Conservation (phyloP, 2,329 filamentous ascomycete species). For the Neoascochyta sp. region DNA sequence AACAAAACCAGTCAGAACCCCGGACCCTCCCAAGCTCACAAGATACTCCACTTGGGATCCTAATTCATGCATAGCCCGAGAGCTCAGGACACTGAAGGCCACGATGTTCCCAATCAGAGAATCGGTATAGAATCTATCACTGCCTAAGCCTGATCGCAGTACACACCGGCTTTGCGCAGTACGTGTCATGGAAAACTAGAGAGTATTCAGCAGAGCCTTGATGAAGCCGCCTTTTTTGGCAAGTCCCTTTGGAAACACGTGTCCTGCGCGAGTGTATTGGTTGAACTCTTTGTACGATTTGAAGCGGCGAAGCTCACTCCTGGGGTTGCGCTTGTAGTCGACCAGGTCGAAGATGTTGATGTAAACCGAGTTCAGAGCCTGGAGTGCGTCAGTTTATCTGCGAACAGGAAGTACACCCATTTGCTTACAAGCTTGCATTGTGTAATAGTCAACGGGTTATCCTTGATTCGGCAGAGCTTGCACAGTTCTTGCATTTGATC, state of each 20-base stretch:
- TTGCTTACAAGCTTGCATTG: constrained; percentile 25
- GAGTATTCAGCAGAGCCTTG: constrained; percentile 12
- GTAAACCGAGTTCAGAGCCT: constrained; percentile 18
- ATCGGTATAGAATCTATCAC: too few species aligned
- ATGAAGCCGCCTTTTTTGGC: constrained; percentile 26
- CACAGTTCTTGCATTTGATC: constrained; percentile 26
- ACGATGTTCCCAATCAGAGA: too few species aligned
- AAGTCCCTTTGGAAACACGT: constrained; percentile 14
- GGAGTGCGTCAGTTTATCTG: constrained; percentile 1
- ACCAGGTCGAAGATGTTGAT: constrained; percentile 26
- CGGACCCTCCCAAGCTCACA: too few species aligned
- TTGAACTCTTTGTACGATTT: constrained; percentile 13
- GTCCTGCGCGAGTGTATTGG: constrained; percentile 11
- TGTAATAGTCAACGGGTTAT: constrained; percentile 16
- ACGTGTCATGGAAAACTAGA: too few species aligned
- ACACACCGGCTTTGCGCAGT: too few species aligned
- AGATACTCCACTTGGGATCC: too few species aligned
- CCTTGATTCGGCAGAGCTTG: constrained; percentile 17
- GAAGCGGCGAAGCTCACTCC: constrained; percentile 10
- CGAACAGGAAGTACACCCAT: neutral
- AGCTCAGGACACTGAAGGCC: too few species aligned
- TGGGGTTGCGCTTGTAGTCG: constrained; percentile 21
- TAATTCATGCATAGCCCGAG: too few species aligned
- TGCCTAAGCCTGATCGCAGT: too few species aligned
- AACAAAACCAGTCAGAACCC: too few species aligned